Conservation (phyloP, 2,329 filamentous ascomycete genomes). For the Aspergillus aculeatus region DNA sequence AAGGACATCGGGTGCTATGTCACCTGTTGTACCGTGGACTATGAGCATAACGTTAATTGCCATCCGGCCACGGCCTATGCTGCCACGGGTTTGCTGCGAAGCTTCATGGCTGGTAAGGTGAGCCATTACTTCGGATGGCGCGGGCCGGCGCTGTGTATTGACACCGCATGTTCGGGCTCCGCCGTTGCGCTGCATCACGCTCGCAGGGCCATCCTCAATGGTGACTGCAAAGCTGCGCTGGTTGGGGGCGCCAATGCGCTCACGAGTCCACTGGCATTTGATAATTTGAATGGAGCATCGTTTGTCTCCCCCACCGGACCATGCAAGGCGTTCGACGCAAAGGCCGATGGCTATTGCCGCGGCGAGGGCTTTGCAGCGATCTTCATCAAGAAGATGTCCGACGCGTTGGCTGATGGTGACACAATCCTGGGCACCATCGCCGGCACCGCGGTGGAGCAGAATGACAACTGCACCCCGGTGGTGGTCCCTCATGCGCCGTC, state of each 20-base stretch:
- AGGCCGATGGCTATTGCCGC: constrained; percentile 54
- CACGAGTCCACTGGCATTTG: constrained; percentile 24
- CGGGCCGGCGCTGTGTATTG: constrained; percentile 42
- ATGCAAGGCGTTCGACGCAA: constrained; percentile 49
- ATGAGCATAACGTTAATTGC: constrained; percentile 43
- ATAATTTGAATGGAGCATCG: constrained; percentile 32
- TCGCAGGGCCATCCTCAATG: constrained; percentile 21
- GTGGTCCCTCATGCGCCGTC: constrained; percentile 21
- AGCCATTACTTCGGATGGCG: constrained; percentile 46
- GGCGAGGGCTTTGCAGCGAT: constrained; percentile 49
- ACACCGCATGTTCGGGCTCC: constrained; percentile 46
- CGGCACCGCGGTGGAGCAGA: constrained; percentile 34
- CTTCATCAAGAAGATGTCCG: constrained; percentile 48
- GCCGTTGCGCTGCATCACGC: constrained; percentile 35
- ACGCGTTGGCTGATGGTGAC: constrained; percentile 48
- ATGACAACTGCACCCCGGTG: constrained; percentile 27
- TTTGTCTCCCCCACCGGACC: constrained; percentile 47
- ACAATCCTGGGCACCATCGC: constrained; percentile 46
- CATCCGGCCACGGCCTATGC: constrained; percentile 40
- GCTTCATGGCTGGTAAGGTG: constrained; percentile 32
- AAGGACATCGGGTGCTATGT: constrained; percentile 44
- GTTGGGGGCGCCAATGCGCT: constrained; percentile 39
- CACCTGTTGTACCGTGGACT: constrained; percentile 38
- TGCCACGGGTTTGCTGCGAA: constrained; percentile 26
- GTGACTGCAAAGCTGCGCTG: constrained; percentile 28